Base-by-base conservation (phyloP, 441 rosid species). In the Sinapis alba region DNA sequence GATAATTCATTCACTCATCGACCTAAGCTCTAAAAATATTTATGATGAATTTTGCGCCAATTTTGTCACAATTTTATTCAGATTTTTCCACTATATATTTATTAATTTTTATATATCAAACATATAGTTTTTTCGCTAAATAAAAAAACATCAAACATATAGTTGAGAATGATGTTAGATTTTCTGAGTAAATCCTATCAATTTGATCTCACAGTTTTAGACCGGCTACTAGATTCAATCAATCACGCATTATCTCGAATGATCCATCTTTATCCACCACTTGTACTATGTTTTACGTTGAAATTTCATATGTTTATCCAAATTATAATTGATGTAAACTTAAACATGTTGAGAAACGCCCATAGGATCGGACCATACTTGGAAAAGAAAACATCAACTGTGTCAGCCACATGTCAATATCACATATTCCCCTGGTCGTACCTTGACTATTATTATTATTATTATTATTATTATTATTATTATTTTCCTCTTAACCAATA, bases 381-480 rank as follows among this genome's bases (percentile, higher is more conserved):
- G 54, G 21, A 12, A 12, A 66, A 60, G 73, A 68, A 74, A 75
- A 68, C 45, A 64, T 60, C 69, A 75, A 75, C 68, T 13, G 32
- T 21, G 45, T 5, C 56, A 67, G 43, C 62, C 54, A 62, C 62
- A 72, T 50, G 78, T 34, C 68, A 6, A 5, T 24, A 34, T 60
- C 62, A 50, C 62, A 68, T 60, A 68, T 67, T 16, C 62, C 7
- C 72, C 72, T 47, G 73, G 78, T 75, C 78, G 4, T 60, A 68
- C 21, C 45, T 68, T 68, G 73, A 68, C 73, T 32, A 20, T 24
- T 74, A 57, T 27, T 65, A 54, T 3, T 20, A 65, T 28, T 74
- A 47, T 47, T 66, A 43, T 2, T 23, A 63, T 21, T 24, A 13
- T 24, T 72, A 53, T 34, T 62, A 43, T 1, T 21, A 62, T 19